Base-by-base conservation (phyloP, 495 filamentous ascomycete genomes). In the Podospora comata region DNA sequence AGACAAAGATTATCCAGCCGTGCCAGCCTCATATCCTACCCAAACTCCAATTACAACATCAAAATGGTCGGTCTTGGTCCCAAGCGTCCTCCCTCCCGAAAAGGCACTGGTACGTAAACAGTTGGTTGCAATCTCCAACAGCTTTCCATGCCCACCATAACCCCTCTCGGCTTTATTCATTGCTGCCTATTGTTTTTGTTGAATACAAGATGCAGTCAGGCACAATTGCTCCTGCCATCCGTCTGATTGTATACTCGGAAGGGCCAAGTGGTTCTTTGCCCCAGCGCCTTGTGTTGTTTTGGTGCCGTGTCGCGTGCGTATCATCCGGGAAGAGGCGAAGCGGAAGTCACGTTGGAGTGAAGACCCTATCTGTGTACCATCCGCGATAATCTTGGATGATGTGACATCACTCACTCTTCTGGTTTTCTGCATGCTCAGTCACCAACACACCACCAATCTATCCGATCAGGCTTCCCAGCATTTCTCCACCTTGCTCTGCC, bases 21-120 rank as follows among this genome's bases (percentile, higher is more conserved):
- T 23, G 23, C 23, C 23, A 23, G 23, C 23, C 23, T 23, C 23
- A 23, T 23, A 23, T 23, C 23, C 2, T 23, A 23, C 1, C 23
- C 23, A 23, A 23, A 23, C 23, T 23, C 23, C 23, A 23, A 23
- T 23, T 48, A 48, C 39, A 58, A 18, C 55, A 58, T 4, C 82
- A 92, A 75, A 70, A 94, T 94, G 91, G 89, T 91, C 71, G 89
- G 89, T 76, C 76, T 91, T 71, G 89, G 88, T 76, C 89, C 91
- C 67, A 88, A 89, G 75, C 85, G 85, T 72, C 88, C 85, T 64
- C 89, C 88, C 59, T 90, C 89, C 81, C 89, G 91, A 72, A 92
- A 89, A 85, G 91, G 91, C 86, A 84, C 79, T 34, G 72, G 72
- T 72, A 74, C 48, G 68, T 79, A 39, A 57, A 18, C 57, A 65